Evolutionary conservation across 768 basidiomycete species (phyloP).

Genomic region (Hirschioporus abietinus): DNA sequence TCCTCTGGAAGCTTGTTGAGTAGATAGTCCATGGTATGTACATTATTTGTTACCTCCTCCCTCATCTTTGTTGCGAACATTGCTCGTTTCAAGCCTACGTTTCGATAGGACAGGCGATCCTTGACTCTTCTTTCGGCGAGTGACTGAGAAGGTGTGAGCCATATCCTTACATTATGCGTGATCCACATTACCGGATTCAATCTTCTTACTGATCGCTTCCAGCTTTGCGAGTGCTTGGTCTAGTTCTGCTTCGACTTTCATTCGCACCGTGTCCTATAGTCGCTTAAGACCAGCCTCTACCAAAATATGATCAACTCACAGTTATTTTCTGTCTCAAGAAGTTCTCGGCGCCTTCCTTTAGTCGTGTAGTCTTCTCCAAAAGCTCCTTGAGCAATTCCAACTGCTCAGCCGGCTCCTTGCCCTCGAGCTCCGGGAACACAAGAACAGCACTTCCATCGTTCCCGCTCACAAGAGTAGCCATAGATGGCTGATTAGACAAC

Average conservation of each 20-base stretch:
- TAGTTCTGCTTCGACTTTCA: slow-evolving; percentile 72
- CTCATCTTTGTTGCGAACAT: slow-evolving; percentile 26
- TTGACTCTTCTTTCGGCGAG: slow-evolving; percentile 15
- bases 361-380: slow-evolving; percentile 70
- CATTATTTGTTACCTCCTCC: slow-evolving; percentile 22
- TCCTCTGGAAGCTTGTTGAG: slow-evolving; percentile 42
- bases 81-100: slow-evolving; percentile 26
- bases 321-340: slow-evolving; percentile 64
- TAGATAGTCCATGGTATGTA: not conserved
- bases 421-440: slow-evolving; percentile 39
- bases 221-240: slow-evolving; percentile 74
- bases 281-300: not conserved
- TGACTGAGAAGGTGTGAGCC: slow-evolving; percentile 21
- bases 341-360: slow-evolving; percentile 91
- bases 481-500: not conserved
- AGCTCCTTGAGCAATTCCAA: slow-evolving; percentile 61
- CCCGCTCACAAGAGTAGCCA: not conserved
- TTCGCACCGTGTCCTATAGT: slow-evolving; percentile 55
- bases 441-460: slow-evolving; percentile 19
- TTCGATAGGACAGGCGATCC: slow-evolving; percentile 17
- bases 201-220: slow-evolving; percentile 49
- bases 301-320: slow-evolving; percentile 30
- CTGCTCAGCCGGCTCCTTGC: slow-evolving; percentile 42
- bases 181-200: slow-evolving; percentile 44
- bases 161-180: not conserved